Evolutionary conservation across 495 filamentous ascomycete species (phyloP), one percentile per base, ranked within the genome.

Genomic region (Penicillium cataractarum): DNA sequence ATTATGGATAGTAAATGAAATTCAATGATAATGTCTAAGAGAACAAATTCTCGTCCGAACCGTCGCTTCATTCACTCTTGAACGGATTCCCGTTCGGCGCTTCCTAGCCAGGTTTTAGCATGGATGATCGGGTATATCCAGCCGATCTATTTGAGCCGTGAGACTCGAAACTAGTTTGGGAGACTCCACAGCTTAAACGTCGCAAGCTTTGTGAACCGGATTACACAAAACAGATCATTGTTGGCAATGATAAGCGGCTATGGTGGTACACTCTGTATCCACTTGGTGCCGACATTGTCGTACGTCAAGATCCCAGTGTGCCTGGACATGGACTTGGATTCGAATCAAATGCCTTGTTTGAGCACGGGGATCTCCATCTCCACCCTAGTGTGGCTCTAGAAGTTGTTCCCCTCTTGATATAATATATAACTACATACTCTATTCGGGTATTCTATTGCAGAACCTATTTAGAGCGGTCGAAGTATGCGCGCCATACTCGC

Each of bases 221-320:
- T n/a, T 21, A 29, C 27, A 9, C 3, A 42, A n/a, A 15, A 26
- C 27, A 21, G 27, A 26, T 46, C 2, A 19, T 26, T 6, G 26
- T 12, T 44, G 39, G 10, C 55, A 57, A 57, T 39, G 15, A 26
- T 26, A 27, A 46, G 39, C 55, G 24, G 55, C 39, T 17, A 37
- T 46, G 55, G 55, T 54, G 49, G 55, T 19, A 63, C 61, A 29
- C 40, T 10, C 3, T 58, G 29, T 44, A 57, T 27, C 48, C 46
- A 50, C 61, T 58, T 37, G 27, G 42, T 12, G 22, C 50, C 50
- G 15, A 22, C 15, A 53, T 33, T 53, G 29, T 53, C n/a, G 19
- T 32, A 53, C 29, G 50, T 53, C 46, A 49, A 33, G 53, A 33
- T 13, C 32, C n/a, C 53, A 6, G n/a, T 53, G 37, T 63, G 55